Percentiles rank a stretch among this genome's conserved stretches.
Evolutionary conservation across 139 green algal genomes (phyloP).

Genomic region (Zygnema circumcarinatum): DNA sequence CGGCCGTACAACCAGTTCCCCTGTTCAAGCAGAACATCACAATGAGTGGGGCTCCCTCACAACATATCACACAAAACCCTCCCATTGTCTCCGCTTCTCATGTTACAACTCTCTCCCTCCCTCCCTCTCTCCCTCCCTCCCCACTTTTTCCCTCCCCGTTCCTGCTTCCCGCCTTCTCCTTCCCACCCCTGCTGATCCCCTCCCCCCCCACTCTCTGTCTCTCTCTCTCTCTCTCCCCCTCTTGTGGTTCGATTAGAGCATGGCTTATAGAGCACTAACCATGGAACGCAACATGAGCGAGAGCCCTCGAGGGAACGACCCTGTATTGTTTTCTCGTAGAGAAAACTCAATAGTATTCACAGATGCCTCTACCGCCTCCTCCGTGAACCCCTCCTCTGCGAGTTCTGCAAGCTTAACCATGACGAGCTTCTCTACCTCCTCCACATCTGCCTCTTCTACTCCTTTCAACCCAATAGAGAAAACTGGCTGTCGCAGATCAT

Average conservation of each 20-base stretch:
- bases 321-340: constrained; percentile 99
- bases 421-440: constrained; percentile 88
- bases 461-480: constrained; percentile 75
- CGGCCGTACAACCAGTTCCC: constrained; percentile 94
- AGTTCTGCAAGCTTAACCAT: constrained; percentile 77
- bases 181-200: too few relatives aligned
- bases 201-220: too few relatives aligned
- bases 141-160: not conserved
- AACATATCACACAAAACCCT: not conserved
- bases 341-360: constrained; percentile 99
- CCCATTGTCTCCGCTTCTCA: not conserved
- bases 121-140: too few relatives aligned
- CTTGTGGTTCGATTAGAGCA: too few relatives aligned
- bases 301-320: constrained; percentile 92
- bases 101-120: too few relatives aligned
- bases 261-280: too few relatives aligned
- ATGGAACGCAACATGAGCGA: constrained; percentile 94
- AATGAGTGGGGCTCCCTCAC: not conserved
- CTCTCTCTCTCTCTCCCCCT: too few relatives aligned
- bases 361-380: constrained; percentile 84
- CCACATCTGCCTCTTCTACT: constrained; percentile 72
- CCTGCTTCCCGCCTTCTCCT: too few relatives aligned
- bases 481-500: constrained; percentile 78
- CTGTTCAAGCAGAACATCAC: not conserved
- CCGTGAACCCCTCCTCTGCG: constrained; percentile 75